phyloP scores from a whole-genome alignment of 164 flowering plant genomes.

The Euptelea pleiosperma region DNA sequence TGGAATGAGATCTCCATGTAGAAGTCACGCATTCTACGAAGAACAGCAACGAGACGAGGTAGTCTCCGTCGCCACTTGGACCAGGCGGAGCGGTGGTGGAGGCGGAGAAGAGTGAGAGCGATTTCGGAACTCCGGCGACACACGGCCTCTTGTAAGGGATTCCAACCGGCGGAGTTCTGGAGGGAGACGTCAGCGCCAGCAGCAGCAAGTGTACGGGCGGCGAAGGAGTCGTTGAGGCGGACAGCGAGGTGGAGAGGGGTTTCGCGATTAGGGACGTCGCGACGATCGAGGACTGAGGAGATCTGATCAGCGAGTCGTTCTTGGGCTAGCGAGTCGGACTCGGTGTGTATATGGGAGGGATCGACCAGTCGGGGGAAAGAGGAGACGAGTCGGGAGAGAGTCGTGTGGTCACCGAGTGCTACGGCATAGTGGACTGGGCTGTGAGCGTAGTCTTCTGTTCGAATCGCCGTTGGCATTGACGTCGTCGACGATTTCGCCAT shows the following conservation, averaged over 20 bases:
- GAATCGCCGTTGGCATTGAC: constrained; percentile 9
- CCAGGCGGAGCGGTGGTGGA: constrained; percentile 75
- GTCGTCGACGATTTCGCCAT: too few species aligned
- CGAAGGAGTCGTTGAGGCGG: constrained; percentile 47
- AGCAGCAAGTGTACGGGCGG: constrained; percentile 48
- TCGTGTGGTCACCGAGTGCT: constrained; percentile 50
- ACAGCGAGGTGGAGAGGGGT: constrained; percentile 92
- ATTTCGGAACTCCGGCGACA: constrained; percentile 50
- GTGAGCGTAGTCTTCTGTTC: constrained; percentile 51
- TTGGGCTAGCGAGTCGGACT: constrained; percentile 68
- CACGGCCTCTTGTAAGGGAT: constrained; percentile 76
- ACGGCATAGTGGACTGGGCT: constrained; percentile 86
- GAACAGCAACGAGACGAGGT: constrained; percentile 68
- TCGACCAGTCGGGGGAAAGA: constrained; percentile 63
- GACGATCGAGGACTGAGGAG: constrained; percentile 73
- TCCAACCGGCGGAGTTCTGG: constrained; percentile 88
- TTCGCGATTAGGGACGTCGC: constrained; percentile 74
- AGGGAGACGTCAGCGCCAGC: constrained; percentile 88
- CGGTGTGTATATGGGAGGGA: constrained; percentile 50
- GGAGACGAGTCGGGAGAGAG: constrained; percentile 51
- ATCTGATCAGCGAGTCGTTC: constrained; percentile 63
- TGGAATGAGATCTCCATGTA: constrained; percentile 96
- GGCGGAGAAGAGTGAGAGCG: constrained; percentile 45
- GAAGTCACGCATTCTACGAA: constrained; percentile 87
- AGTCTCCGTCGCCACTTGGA: constrained; percentile 89